These are phyloP conservation scores for Stramenopiles sp. DNA, from an alignment of 352 stramenopile species.

Conservation along the genomic window DNA sequence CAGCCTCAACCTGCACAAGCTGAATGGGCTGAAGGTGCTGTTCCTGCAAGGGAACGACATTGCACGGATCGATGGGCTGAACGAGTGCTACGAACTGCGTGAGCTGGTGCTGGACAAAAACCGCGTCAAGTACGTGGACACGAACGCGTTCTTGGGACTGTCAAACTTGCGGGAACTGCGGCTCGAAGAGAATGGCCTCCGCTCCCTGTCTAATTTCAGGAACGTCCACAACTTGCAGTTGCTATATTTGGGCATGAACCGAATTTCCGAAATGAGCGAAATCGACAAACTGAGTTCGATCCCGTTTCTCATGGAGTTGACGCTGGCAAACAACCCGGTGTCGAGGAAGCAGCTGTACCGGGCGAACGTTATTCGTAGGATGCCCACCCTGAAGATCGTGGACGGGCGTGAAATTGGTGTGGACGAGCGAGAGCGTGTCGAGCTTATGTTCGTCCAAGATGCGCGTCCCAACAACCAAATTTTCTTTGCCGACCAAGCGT, in stretches of 20 bases:
- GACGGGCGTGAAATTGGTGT: slow-evolving; percentile 43
- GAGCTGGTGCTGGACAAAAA: slow-evolving; percentile 56
- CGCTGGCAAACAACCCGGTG: slow-evolving; percentile 42
- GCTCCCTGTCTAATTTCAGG: slow-evolving; percentile 40
- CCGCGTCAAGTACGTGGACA: slow-evolving; percentile 48
- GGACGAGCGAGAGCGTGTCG: slow-evolving; percentile 47
- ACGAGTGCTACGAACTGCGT: slow-evolving; percentile 36
- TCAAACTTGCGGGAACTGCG: slow-evolving; percentile 36
- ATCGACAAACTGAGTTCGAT: slow-evolving; percentile 36
- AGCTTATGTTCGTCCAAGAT: slow-evolving; percentile 32
- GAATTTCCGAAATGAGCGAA: slow-evolving; percentile 46
- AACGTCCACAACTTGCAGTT: slow-evolving; percentile 46
- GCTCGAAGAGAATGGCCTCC: slow-evolving; percentile 51
- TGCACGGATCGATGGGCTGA: slow-evolving; percentile 36
- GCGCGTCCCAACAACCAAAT: slow-evolving; percentile 2
- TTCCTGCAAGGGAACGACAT: slow-evolving; percentile 55
- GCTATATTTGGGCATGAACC: slow-evolving; percentile 49
- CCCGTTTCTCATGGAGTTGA: slow-evolving; percentile 40
- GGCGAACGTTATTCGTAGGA: slow-evolving; percentile 36
- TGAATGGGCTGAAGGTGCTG: slow-evolving; percentile 42
- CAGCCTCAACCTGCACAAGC: slow-evolving; percentile 36
- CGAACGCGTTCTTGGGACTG: slow-evolving; percentile 31
- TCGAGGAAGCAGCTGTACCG: slow-evolving; percentile 56
- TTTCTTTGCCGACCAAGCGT: slow-evolving; percentile 27
- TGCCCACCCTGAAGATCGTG: slow-evolving; percentile 34